Evolutionary conservation across 768 basidiomycete genomes (phyloP), one percentile per base, ranked within the genome.

Genomic region (Russula lepida): DNA sequence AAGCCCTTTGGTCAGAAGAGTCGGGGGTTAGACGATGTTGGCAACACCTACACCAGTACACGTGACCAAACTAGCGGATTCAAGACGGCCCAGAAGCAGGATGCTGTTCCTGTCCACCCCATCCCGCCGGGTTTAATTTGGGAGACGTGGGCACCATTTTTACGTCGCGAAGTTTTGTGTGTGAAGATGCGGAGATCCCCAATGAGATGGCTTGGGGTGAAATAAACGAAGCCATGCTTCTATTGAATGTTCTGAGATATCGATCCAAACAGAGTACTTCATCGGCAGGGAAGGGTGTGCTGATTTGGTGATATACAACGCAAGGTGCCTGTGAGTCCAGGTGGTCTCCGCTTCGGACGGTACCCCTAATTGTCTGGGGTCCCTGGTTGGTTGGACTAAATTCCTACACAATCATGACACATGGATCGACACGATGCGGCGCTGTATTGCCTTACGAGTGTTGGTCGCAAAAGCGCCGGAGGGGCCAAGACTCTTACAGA

Each of bases 231-330:
- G 21, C 51, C 51, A 50, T 51, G 44, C 56, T 58, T 62, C 51
- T 7, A 47, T 8, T 51, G 61, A 62, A 37, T 27, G 51, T 58
- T 57, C 60, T 58, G 50, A 57, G 56, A 58, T 57, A 62, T 62
- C 60, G 61, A 62, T 62, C 51, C 51, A 51, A 62, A 61, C 49
- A 44, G 52, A 33, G 60, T 56, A 6, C 41, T 23, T 30, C 48
- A 35, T 37, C 48, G 23, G 39, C 32, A 56, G 37, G 46, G 27
- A 35, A 54, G 30, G 53, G 44, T n/a, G 27, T 39, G 44, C 23
- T 30, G 32, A 52, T 61, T 61, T 33, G 49, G 55, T 13, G 41
- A 44, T 44, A 44, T 41, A 21, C 27, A 12, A 44, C 41, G 15
- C 23, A 21, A 50, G 12, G 32, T 51, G 23, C 49, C 30, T 58